phyloP scores from a whole-genome alignment of 164 flowering plant species.

The Magnolia kwangsiensis region DNA sequence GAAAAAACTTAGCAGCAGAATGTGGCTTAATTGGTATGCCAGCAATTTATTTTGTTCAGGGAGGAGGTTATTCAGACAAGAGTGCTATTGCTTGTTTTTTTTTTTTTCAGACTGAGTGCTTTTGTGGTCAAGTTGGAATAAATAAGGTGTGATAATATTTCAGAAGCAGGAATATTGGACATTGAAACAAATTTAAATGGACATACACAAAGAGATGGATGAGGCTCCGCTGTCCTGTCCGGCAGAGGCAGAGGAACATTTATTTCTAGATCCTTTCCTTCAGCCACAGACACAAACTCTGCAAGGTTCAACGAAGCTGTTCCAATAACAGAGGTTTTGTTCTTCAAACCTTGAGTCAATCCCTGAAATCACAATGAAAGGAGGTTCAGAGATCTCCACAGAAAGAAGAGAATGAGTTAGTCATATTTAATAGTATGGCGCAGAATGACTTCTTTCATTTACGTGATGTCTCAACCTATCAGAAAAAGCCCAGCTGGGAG shows the following conservation, averaged over 20 bases:
- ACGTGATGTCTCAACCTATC: constrained; percentile 1
- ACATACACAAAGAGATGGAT: constrained; percentile 68
- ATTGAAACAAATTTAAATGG: neutral
- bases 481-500: constrained; percentile 1
- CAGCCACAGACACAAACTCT: constrained; percentile 57
- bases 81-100: neutral
- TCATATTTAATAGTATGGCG: neutral
- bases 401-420: neutral
- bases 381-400: neutral
- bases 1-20: neutral
- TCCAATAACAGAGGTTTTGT: constrained; percentile 60
- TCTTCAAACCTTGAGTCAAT: constrained; percentile 48
- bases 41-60: neutral
- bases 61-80: neutral
- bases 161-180: neutral
- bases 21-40: neutral
- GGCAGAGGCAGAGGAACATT: constrained; percentile 50
- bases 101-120: no score
- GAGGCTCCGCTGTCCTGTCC: constrained; percentile 34
- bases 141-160: neutral
- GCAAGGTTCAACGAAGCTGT: constrained; percentile 76
- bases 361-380: constrained; percentile 34
- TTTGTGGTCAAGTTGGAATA: neutral
- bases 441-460: neutral
- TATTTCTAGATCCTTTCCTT: constrained; percentile 53